Evolutionary conservation across 768 basidiomycete genomes (phyloP), one percentile per base, ranked within the genome.

Genomic region (Trametes cingulata): DNA sequence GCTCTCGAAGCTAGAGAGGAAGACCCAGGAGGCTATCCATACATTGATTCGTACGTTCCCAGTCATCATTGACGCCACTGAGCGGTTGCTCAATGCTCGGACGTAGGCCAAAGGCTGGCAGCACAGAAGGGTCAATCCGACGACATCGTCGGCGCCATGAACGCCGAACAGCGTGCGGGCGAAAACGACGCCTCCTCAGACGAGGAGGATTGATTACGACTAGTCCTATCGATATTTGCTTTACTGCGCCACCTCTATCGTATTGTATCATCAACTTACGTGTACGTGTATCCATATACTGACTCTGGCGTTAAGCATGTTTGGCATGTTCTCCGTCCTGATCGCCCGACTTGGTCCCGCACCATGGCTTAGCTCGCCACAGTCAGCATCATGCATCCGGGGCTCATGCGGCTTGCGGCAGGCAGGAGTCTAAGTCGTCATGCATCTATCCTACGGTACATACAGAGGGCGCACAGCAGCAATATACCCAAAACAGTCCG

Each of bases 1-100:
- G 72, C 74, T 94, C 47, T 82, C 87, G 8, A 95, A 87, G 70
- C 79, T 98, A n/a, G 95, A 97, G 68, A 78, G 92, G 66, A 88
- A 86, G 75, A 97, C 94, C 1, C 91, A 95, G 62, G 91, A 95
- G 73, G 85, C 95, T 6, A 91, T 98, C 62, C 92, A 95, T 68
- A 90, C 87, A 2, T 82, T 98, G 20, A 98, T 98, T 68, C 88
- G 96, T 98, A 67, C 71, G 93, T 80, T 48, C 37, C 20, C 3
- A 14, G 19, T 22, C 35, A 22, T 45, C n/a, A 19, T 22, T n/a
- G 48, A 24, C 8, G 29, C 56, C 7, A 33, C 25, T 33, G 15
- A 50, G 27, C 20, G 19, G 47, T 35, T 14, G 24, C 47, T 49
- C 29, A 33, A 49, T 19, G 25, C 25, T 52, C 13, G 29, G 29